Percentiles rank a stretch among this genome's conserved stretches.
phyloP scores from a whole-genome alignment of 2,329 filamentous ascomycete genomes.

The Rhynchosporium graminicola region DNA sequence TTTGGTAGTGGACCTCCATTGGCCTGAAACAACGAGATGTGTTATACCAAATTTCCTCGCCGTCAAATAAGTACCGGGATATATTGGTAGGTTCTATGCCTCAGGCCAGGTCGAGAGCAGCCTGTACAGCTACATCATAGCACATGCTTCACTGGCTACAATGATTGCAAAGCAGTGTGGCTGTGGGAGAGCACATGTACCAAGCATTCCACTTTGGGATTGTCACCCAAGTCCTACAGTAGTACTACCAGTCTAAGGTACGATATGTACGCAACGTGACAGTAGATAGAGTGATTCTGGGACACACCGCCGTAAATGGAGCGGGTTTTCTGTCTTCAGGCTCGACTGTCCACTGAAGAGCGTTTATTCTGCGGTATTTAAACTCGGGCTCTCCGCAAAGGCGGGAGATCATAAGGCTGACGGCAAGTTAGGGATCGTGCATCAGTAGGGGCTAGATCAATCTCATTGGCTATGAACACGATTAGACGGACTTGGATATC shows the following conservation, averaged over 20 bases:
- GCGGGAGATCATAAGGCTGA: constrained; percentile 23
- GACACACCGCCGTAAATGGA: constrained; percentile 20
- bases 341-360: constrained; percentile 3
- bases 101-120: background rate
- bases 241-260: constrained; percentile 1
- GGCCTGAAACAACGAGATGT: constrained; percentile 6
- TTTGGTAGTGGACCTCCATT: background rate
- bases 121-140: background rate
- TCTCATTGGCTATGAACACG: constrained; percentile 15
- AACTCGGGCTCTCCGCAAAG: constrained; percentile 22
- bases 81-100: constrained; percentile 1
- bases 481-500: background rate
- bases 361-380: constrained; percentile 9
- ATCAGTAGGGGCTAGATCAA: constrained; percentile 1
- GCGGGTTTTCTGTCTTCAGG: constrained; percentile 4
- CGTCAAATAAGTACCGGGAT: background rate
- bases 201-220: constrained; percentile 5
- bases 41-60: background rate
- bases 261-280: constrained; percentile 19
- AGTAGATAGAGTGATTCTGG: constrained; percentile 9
- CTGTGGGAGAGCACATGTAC: constrained; percentile 7
- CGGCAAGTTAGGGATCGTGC: constrained; percentile 8
- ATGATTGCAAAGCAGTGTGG: constrained; percentile 9
- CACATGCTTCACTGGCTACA: constrained; percentile 8
- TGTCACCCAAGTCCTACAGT: constrained; percentile 15